Conservation (phyloP, 2,329 filamentous ascomycete species). For the Albophoma yamanashiensis region DNA sequence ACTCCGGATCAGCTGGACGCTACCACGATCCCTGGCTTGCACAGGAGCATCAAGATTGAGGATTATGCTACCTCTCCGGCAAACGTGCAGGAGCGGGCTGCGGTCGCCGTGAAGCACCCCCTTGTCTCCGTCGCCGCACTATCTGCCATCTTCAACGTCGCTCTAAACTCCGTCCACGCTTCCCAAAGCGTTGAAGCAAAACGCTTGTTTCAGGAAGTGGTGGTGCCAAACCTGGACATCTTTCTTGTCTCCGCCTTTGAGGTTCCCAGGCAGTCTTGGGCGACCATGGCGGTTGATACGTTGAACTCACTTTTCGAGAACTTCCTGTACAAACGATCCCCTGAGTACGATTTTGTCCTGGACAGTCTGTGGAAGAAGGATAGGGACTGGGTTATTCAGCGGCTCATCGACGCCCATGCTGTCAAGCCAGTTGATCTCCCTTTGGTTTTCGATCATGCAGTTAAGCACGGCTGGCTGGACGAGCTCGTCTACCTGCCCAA, state of each 20-base stretch:
- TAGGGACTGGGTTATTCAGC: constrained; percentile 71
- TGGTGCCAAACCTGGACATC: constrained; percentile 64
- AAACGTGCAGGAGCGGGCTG: constrained; percentile 40
- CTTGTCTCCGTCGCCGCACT: constrained; percentile 82
- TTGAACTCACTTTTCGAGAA: constrained; percentile 69
- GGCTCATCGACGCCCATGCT: constrained; percentile 74
- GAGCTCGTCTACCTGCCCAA: constrained; percentile 68
- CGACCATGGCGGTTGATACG: constrained; percentile 62
- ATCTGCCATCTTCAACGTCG: constrained; percentile 55
- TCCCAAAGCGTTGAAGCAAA: constrained; percentile 54
- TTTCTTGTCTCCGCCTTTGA: constrained; percentile 71
- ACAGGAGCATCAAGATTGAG: constrained; percentile 60
- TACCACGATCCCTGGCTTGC: constrained; percentile 71
- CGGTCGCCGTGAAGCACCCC: constrained; percentile 66
- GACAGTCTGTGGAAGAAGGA: constrained; percentile 89
- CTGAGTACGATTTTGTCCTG: constrained; percentile 77
- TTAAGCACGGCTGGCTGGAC: constrained; percentile 76
- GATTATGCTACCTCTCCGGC: constrained; percentile 39
- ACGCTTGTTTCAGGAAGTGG: constrained; percentile 54
- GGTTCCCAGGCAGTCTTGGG: constrained; percentile 64
- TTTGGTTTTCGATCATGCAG: constrained; percentile 49
- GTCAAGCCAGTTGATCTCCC: constrained; percentile 47
- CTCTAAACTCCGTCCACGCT: constrained; percentile 48
- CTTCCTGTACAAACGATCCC: constrained; percentile 69
- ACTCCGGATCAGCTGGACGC: constrained; percentile 69